Percentiles rank a stretch among this genome's conserved stretches.
Evolutionary conservation across 768 basidiomycete genomes (phyloP).

Genomic region (Ramaria rubella): DNA sequence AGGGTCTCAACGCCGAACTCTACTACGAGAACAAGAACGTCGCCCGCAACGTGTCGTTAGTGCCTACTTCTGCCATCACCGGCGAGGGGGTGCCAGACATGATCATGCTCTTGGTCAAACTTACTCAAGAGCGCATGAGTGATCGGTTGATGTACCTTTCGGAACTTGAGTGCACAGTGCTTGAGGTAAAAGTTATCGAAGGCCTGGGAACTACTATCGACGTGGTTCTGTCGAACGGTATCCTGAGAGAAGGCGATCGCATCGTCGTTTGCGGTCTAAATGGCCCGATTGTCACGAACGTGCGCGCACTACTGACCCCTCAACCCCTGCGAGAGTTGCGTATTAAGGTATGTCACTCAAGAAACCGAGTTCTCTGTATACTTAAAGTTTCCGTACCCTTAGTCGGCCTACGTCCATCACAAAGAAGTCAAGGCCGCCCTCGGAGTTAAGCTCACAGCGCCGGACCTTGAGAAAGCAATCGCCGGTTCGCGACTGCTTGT

Average conservation of each 20-base stretch:
- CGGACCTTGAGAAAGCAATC: conserved; percentile 96
- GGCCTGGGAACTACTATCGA: conserved; percentile 97
- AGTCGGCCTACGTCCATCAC: conserved; percentile 96
- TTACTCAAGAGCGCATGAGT: conserved; percentile 97
- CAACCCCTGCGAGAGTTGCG: conserved; percentile 94
- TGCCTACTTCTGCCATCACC: conserved; percentile 96
- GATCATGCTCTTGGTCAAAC: conserved; percentile 96
- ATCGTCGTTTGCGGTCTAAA: conserved; percentile 97
- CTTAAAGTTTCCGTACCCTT: background rate
- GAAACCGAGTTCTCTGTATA: background rate
- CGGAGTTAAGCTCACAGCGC: conserved; percentile 91
- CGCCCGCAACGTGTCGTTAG: conserved; percentile 88
- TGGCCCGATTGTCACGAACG: conserved; percentile 92
- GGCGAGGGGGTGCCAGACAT: conserved; percentile 99
- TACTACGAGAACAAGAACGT: conserved; percentile 98
- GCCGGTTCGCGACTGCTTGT: conserved; percentile 94
- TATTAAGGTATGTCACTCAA: conserved; percentile 61
- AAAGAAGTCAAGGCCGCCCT: conserved; percentile 95
- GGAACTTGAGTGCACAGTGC: conserved; percentile 93
- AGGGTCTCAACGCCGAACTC: conserved; percentile 88
- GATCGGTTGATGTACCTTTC: conserved; percentile 97
- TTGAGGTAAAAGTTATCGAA: conserved; percentile 98
- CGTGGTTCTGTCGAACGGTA: conserved; percentile 92
- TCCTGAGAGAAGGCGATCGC: conserved; percentile 83
- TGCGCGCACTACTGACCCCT: conserved; percentile 90